phyloP scores from a whole-genome alignment of 2,329 filamentous ascomycete species.

The Ophiostoma sp. region DNA sequence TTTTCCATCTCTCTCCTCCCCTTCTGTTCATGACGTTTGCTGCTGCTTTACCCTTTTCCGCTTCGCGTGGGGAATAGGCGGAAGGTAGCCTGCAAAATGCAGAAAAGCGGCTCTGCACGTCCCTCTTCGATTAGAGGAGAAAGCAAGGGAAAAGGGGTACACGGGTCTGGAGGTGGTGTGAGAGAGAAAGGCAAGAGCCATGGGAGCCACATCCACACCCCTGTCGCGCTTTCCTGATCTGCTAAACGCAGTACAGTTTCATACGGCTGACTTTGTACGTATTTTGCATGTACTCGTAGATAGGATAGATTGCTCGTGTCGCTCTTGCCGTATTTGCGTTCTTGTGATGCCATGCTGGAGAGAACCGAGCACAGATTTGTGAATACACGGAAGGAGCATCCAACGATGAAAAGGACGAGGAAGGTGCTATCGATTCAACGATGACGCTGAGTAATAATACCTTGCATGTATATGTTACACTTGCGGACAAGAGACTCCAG shows the following conservation, averaged over 20 bases:
- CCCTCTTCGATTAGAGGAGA: not conserved
- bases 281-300: not conserved
- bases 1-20: not conserved
- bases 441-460: conserved; percentile 3
- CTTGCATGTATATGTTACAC: not conserved
- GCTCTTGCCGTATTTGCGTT: not conserved
- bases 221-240: conserved; percentile 24
- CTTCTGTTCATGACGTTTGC: not conserved
- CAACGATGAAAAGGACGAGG: conserved; percentile 2
- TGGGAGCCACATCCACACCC: conserved; percentile 19
- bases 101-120: not conserved
- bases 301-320: not conserved
- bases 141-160: not conserved
- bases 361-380: not conserved
- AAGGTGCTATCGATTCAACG: conserved; percentile 4
- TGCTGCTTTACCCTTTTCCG: not conserved
- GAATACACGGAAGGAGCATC: not conserved
- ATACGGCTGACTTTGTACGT: not conserved
- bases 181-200: conserved; percentile 21
- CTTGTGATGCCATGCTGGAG: too few relatives aligned
- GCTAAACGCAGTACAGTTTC: conserved; percentile 24
- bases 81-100: too few relatives aligned
- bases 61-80: not conserved
- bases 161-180: not conserved
- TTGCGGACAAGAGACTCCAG: not conserved